A percentile compares a stretch with the other conserved stretches of the same genome.
Evolutionary conservation across 2,329 filamentous ascomycete genomes (phyloP).

Genomic region (Arthrinium phaeospermum): DNA sequence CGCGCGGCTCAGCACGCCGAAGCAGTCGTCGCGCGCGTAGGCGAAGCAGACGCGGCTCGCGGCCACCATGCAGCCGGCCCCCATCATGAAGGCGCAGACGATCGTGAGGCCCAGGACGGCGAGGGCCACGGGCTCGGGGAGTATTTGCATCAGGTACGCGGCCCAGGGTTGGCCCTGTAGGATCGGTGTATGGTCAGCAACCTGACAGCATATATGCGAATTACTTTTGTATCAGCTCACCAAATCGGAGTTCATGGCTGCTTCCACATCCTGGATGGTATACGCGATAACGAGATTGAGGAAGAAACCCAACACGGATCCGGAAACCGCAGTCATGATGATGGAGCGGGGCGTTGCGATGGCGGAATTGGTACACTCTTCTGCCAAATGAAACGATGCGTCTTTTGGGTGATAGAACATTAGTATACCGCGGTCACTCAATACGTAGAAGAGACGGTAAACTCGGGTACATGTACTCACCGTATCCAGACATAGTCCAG

Average conservation of each 20-base stretch:
- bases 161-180: constrained; percentile 68
- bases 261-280: constrained; percentile 68
- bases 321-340: constrained; percentile 69
- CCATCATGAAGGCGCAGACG: constrained; percentile 73
- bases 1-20: constrained; percentile 60
- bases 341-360: constrained; percentile 75
- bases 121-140: constrained; percentile 64
- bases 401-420: constrained; percentile 54
- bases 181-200: not conserved
- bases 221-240: constrained; percentile 36
- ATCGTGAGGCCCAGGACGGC: constrained; percentile 70
- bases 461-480: not conserved
- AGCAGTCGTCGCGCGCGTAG: constrained; percentile 74
- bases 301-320: constrained; percentile 73
- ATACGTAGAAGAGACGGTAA: too few relatives aligned
- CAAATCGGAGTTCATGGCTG: constrained; percentile 63
- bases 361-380: constrained; percentile 77
- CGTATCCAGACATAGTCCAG: constrained; percentile 42
- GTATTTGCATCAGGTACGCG: constrained; percentile 69
- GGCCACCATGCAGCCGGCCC: constrained; percentile 73
- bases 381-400: constrained; percentile 73
- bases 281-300: constrained; percentile 77
- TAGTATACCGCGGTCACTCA: not conserved
- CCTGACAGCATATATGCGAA: not conserved
- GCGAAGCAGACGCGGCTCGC: constrained; percentile 72